Base-by-base conservation (phyloP, 495 filamentous ascomycete species). In the Copromyces sp. region DNA sequence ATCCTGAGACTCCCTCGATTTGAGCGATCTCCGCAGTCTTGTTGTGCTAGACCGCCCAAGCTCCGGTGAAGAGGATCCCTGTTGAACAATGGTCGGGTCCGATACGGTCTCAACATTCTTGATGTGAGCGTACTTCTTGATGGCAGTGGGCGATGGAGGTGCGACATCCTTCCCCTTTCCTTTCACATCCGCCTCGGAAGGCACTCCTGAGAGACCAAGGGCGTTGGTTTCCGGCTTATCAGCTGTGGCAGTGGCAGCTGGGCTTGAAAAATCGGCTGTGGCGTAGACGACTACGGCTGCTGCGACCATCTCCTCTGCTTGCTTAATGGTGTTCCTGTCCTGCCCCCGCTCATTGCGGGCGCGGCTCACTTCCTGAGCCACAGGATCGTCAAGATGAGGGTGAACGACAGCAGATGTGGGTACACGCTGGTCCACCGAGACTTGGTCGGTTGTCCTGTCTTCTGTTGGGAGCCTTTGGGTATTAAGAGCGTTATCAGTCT, bases 281-380 rank as follows among this genome's bases (percentile, higher is more conserved):
- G 84, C 84, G 70, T 83, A 85, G 7, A 85, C 76, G 20, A 86
- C 80, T 16, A 86, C 84, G 59, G 84, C 83, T n/a, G 82, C 79
- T 16, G 84, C 83, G 14, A 86, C 79, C 71, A 82, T 80, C 73
- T 85, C 84, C 75, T 86, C 84, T 37, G 81, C 81, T 38, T 80
- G 74, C 65, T 78, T 82, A 72, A 83, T 78, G 37, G 80, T 83
- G 68, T 81, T 78, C 40, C 75, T 81, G 35, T 81, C 80, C 61
- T 78, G 79, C 53, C 80, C 80, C 68, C 78, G 82, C 41, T 82
- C 75, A 68, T 79, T 84, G 42, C 75, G 80, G 17, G 76, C 81
- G 32, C 81, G 79, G 70, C 80, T 77, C 68, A 85, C 73, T 40
- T 81, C 77, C 74, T 76, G 77, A 74, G 82, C 80, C 69, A 80